Base-by-base conservation (phyloP, 2,329 filamentous ascomycete species). In the Fusarium foetens region DNA sequence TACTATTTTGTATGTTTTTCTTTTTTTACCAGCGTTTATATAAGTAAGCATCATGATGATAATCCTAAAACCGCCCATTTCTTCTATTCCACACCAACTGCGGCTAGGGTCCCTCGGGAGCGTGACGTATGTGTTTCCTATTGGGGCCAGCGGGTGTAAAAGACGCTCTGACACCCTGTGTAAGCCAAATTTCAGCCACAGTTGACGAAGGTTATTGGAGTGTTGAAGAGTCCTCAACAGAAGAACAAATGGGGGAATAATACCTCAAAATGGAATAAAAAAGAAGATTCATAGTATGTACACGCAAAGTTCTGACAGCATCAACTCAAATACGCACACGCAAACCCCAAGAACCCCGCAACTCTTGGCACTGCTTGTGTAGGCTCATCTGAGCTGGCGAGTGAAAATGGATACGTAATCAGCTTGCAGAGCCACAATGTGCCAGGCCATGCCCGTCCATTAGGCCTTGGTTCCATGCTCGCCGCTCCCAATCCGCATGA, bases 321-420 rank as follows among this genome's bases (percentile, higher is more conserved):
- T 25, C 21, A 36, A 49, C 36, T 23, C 25, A 23, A 27, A 53
- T 29, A 39, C 46, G 54, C 52, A 69, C 17, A 45, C 36, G 29
- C 48, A 69, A 41, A 58, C 27, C 45, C 23, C 48, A 60, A 66
- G 48, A 61, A 33, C 70, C 61, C 66, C 70, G 61, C 70, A 73
- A 71, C 63, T 38, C 70, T 73, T 73, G 70, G 70, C 61, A 58
- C 52, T 53, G 55, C 55, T 72, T 67, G 51, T 46, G 45, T 46
- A 36, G 52, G 49, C 46, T 54, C 43, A 41, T 69, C 57, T 72
- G 57, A 21, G 70, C 48, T 72, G 60, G 61, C 57, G 63, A 63
- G 65, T 73, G 57, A 58, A 70, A 73, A 72, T 67, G 70, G 49
- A 73, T 73, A 73, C 70, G 70, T 73, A 73, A 73, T 73, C 66